Base-by-base conservation (phyloP, 192 early-diverging fungal species). In the Globomyces pollinis-pini region DNA sequence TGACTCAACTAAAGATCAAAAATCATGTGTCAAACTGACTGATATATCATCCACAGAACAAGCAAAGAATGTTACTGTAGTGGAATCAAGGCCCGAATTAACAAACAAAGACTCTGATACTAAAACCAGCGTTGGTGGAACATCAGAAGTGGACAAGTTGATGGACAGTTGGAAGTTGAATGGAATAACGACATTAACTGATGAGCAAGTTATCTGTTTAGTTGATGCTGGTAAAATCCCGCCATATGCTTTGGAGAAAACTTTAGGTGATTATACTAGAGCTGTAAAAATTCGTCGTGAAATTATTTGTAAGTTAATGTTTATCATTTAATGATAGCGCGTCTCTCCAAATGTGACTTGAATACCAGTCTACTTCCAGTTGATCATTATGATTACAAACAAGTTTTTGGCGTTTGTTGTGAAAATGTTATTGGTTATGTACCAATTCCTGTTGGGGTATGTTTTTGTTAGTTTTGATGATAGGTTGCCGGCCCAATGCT, bases 391-490 rank as follows among this genome's bases (percentile, higher is more conserved):
- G 88, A 91, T 71, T 96, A 96, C 66, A 74, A 77, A 60, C 86
- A 87, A 64, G 88, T 96, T 3, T 80, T 86, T 63, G 93, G 93
- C 13, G 82, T 86, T 57, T 96, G 93, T 77, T 96, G 93, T 65
- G 93, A 96, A 69, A 96, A 94, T 71, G 93, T 96, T 7, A 84
- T 96, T 61, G 93, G 93, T 43, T 86, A 94, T 52, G 81, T 91
- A 76, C 93, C 91, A 4, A 66, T 96, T 35, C 93, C 93, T 1
- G 84, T 96, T 4, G 93, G 93, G 55, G n/a, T n/a, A n/a, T n/a
- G n/a, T n/a, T n/a, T n/a, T n/a, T n/a, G n/a, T n/a, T n/a, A n/a
- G n/a, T n/a, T n/a, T n/a, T n/a, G n/a, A n/a, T n/a, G n/a, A n/a
- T n/a, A n/a, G n/a, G 84, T 96, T 65, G 91, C 91, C 15, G 93